These are phyloP conservation scores for Aureobasidium musti DNA, from an alignment of 2,329 filamentous ascomycete species.

Conservation along the genomic window DNA sequence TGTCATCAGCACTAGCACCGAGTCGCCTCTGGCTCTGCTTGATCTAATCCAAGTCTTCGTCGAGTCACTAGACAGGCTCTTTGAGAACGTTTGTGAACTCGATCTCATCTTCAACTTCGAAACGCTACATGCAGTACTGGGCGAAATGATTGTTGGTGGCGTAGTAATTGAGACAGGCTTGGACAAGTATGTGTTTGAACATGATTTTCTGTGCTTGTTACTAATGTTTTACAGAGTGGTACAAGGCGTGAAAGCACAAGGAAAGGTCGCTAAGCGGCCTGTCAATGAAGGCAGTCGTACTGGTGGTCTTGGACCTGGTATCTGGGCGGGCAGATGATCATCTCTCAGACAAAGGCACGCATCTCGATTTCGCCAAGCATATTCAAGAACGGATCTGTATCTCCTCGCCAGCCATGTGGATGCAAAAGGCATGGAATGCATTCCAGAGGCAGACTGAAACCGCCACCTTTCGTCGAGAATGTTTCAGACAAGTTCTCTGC, in stretches of 20 bases:
- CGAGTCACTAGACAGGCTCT: conserved; percentile 88
- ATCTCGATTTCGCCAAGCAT: not conserved
- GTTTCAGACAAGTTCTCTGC: conserved; percentile 4
- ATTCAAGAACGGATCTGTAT: not conserved
- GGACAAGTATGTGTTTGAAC: conserved; percentile 56
- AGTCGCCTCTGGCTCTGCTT: conserved; percentile 91
- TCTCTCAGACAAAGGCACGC: not conserved
- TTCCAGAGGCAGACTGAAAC: conserved; percentile 6
- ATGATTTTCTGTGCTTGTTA: not conserved
- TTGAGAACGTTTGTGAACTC: conserved; percentile 98
- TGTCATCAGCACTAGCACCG: conserved; percentile 92
- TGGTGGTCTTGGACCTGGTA: conserved; percentile 42
- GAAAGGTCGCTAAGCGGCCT: conserved; percentile 74
- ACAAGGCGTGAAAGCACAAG: conserved; percentile 73
- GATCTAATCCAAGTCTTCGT: conserved; percentile 99
- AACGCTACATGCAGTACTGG: conserved; percentile 84
- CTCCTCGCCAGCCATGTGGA: conserved; percentile 3
- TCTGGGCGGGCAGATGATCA: conserved; percentile 43
- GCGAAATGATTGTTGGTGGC: conserved; percentile 93
- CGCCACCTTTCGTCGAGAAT: conserved; percentile 12
- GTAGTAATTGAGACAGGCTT: conserved; percentile 91
- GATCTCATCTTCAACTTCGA: conserved; percentile 99
- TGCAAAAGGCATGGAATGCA: not conserved
- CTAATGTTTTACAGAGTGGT: conserved; percentile 60
- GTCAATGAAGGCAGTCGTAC: conserved; percentile 66